Evolutionary conservation across 768 basidiomycete species (phyloP).

Genomic region (Psilocybe cyanescens): DNA sequence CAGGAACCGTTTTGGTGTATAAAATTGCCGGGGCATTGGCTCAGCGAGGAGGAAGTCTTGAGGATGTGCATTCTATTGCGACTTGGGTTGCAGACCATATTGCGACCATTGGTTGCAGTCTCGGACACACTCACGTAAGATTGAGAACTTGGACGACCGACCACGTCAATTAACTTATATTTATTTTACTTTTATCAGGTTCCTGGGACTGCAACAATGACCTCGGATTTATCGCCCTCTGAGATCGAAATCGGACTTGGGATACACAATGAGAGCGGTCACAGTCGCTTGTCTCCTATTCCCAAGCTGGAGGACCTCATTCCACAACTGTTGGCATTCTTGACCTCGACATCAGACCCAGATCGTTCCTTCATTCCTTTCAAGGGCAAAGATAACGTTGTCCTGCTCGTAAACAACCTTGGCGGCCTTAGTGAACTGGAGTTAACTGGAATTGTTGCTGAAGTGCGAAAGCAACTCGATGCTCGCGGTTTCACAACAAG

Average conservation of each 20-base stretch:
- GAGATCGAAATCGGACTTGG: constrained; percentile 92
- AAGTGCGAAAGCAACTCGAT: constrained; percentile 59
- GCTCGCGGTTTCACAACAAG: constrained; percentile 57
- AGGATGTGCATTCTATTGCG: constrained; percentile 69
- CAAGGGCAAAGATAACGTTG: constrained; percentile 68
- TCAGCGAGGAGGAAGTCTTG: constrained; percentile 63
- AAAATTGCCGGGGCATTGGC: constrained; percentile 90
- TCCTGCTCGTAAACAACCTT: constrained; percentile 86
- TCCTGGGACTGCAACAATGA: constrained; percentile 69
- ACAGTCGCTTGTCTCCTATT: constrained; percentile 66
- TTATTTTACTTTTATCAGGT: constrained; percentile 48
- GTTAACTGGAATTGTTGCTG: constrained; percentile 67
- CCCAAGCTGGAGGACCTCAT: constrained; percentile 75
- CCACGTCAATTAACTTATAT: not conserved
- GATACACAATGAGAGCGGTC: constrained; percentile 89
- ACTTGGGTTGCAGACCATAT: constrained; percentile 68
- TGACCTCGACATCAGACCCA: constrained; percentile 72
- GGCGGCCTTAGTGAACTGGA: constrained; percentile 88
- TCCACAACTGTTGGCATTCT: constrained; percentile 66
- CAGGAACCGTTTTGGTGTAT: constrained; percentile 84
- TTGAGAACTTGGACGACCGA: too few relatives aligned
- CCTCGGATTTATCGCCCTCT: constrained; percentile 55
- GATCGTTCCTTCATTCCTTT: constrained; percentile 83
- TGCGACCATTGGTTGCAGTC: constrained; percentile 83
- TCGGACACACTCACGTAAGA: constrained; percentile 87